A percentile compares a stretch with the other conserved stretches of the same genome.
These are phyloP conservation scores for Oidiodendron maius DNA, from an alignment of 495 filamentous ascomycete genomes.

Conservation along the genomic window DNA sequence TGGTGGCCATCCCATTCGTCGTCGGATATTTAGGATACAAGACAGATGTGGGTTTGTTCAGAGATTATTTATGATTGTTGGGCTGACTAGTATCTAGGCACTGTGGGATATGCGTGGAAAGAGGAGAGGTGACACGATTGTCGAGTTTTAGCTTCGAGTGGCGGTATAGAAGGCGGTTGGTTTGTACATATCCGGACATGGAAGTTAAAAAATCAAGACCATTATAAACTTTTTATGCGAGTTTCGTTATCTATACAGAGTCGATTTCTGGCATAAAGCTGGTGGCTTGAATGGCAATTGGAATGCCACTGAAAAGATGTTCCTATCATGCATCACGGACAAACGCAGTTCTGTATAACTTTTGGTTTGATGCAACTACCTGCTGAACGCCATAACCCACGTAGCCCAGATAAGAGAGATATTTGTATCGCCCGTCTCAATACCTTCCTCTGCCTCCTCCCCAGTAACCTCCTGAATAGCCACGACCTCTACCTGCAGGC, in stretches of 20 bases:
- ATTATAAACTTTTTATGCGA: too few relatives aligned
- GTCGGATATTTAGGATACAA: conserved; percentile 65
- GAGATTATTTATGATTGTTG: background rate
- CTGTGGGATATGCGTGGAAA: conserved; percentile 70
- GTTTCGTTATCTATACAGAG: too few relatives aligned
- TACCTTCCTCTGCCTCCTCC: conserved; percentile 15
- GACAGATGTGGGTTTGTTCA: conserved; percentile 68
- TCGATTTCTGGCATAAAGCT: too few relatives aligned
- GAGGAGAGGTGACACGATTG: conserved; percentile 71
- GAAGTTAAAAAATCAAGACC: background rate
- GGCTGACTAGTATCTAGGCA: background rate
- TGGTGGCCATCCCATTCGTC: conserved; percentile 59
- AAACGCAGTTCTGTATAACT: too few relatives aligned
- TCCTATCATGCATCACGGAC: too few relatives aligned
- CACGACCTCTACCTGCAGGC: conserved; percentile 16
- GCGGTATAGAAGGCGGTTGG: background rate
- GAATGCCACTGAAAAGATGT: background rate
- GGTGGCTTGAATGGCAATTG: too few relatives aligned
- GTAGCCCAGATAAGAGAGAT: conserved; percentile 13
- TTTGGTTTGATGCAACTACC: too few relatives aligned
- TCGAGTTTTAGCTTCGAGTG: conserved; percentile 54
- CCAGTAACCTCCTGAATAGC: conserved; percentile 15
- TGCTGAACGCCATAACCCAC: too few relatives aligned
- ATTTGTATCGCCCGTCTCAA: conserved; percentile 5
- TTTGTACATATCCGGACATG: conserved; percentile 13